A percentile compares a stretch with the other conserved stretches of the same genome.
phyloP scores from a whole-genome alignment of 2,329 filamentous ascomycete species.

The Calonectria leucothoes region DNA sequence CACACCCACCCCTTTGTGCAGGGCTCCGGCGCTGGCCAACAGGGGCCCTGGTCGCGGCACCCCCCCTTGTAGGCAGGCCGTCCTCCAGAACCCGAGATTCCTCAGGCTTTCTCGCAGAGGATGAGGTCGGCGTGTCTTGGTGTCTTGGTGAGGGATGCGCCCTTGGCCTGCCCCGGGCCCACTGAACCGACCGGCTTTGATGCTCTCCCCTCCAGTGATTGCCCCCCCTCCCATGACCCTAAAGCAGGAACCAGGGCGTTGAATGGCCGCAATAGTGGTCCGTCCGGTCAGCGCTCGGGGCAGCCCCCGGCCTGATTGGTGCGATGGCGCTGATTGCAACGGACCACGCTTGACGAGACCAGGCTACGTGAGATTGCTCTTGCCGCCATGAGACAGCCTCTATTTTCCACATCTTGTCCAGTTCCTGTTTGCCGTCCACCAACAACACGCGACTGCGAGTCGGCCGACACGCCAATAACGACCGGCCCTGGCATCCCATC shows the following conservation, averaged over 20 bases:
- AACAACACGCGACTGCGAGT: slow-evolving; percentile 14
- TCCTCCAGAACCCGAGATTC: slow-evolving; percentile 9
- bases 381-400: slow-evolving; percentile 37
- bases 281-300: slow-evolving; percentile 25
- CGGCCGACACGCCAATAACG: slow-evolving; percentile 3
- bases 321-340: slow-evolving; percentile 36
- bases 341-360: slow-evolving; percentile 38
- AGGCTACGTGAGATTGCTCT: slow-evolving; percentile 42
- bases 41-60: slow-evolving; percentile 11
- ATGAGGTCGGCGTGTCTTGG: neutral
- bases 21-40: neutral
- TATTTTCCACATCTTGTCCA: slow-evolving; percentile 24
- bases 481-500: neutral
- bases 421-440: neutral
- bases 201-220: slow-evolving; percentile 1
- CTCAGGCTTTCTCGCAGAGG: neutral
- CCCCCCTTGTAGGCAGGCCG: slow-evolving; percentile 6
- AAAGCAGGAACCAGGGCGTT: slow-evolving; percentile 33
- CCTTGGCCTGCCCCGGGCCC: slow-evolving; percentile 6
- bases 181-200: neutral
- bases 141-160: neutral
- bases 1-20: slow-evolving; percentile 16
- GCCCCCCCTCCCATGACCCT: slow-evolving; percentile 7
- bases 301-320: slow-evolving; percentile 31
- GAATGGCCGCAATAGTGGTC: slow-evolving; percentile 33